phyloP scores from a whole-genome alignment of 1,284 basidiomycete genomes.

The Exsudoporus floridanus region DNA sequence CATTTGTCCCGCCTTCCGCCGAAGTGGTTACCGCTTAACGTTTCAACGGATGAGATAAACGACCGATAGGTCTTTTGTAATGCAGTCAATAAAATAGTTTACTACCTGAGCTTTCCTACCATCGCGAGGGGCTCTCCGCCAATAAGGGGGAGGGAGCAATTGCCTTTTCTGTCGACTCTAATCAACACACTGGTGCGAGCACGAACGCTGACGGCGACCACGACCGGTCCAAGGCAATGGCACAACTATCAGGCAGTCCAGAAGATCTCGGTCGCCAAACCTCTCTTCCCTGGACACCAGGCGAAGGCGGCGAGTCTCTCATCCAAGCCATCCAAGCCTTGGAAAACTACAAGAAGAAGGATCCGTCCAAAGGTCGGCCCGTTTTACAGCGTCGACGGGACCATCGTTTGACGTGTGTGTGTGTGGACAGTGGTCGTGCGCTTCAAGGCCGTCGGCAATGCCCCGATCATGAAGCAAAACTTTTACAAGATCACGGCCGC shows the following conservation, averaged over 20 bases:
- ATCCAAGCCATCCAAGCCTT: slow-evolving; percentile 68
- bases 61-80: neutral
- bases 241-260: slow-evolving; percentile 39
- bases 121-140: neutral
- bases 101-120: neutral
- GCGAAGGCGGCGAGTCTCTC: slow-evolving; percentile 44
- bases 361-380: slow-evolving; percentile 69
- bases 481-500: slow-evolving; percentile 97
- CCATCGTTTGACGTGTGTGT: too few species aligned
- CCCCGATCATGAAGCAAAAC: slow-evolving; percentile 98
- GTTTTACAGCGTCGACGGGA: slow-evolving; percentile 21
- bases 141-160: neutral
- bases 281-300: slow-evolving; percentile 45
- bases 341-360: slow-evolving; percentile 83
- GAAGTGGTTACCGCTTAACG: slow-evolving; percentile 3
- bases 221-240: slow-evolving; percentile 25
- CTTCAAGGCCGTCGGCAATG: slow-evolving; percentile 98
- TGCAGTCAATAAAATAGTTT: slow-evolving; percentile 1
- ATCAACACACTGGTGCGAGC: neutral
- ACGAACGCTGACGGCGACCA: slow-evolving; percentile 7
- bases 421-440: slow-evolving; percentile 81
- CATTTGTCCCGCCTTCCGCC: slow-evolving; percentile 32
- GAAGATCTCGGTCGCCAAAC: slow-evolving; percentile 43
- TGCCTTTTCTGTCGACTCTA: slow-evolving; percentile 15
- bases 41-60: neutral